phyloP scores from a whole-genome alignment of 1,139 yeast species.

The Tardiomyces depauwii region DNA sequence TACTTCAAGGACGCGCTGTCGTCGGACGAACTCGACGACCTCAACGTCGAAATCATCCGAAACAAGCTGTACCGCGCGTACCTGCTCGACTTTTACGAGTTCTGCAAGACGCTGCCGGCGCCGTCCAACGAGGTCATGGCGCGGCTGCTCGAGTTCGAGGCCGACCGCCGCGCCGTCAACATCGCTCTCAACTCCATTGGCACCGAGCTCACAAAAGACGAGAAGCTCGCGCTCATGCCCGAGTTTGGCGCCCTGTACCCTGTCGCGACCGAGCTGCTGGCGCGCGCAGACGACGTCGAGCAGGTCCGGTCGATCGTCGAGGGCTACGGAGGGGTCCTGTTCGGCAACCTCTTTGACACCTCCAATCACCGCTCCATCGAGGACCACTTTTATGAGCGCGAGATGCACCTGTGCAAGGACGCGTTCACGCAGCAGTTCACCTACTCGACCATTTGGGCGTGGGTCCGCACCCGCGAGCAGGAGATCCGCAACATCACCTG shows the following conservation, averaged over 20 bases:
- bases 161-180: constrained; percentile 89
- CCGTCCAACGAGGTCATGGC: constrained; percentile 82
- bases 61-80: constrained; percentile 88
- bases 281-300: constrained; percentile 77
- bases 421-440: constrained; percentile 97
- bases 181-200: constrained; percentile 83
- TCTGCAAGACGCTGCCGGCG: constrained; percentile 43
- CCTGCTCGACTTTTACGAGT: constrained; percentile 72
- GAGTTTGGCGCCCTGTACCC: constrained; percentile 74
- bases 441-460: constrained; percentile 85
- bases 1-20: constrained; percentile 85
- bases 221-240: constrained; percentile 64
- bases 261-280: constrained; percentile 54
- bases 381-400: constrained; percentile 86
- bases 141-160: constrained; percentile 73
- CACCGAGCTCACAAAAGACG: constrained; percentile 62
- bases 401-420: constrained; percentile 83
- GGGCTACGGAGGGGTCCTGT: constrained; percentile 41
- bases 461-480: constrained; percentile 93
- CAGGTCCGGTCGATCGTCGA: constrained; percentile 66
- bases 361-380: constrained; percentile 54
- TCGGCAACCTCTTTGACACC: constrained; percentile 47
- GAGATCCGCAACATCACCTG: constrained; percentile 94
- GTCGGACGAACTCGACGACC: constrained; percentile 91
- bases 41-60: constrained; percentile 89